Conservation (phyloP, 176 grass and related monocot genomes). For the Lolium rigidum region DNA sequence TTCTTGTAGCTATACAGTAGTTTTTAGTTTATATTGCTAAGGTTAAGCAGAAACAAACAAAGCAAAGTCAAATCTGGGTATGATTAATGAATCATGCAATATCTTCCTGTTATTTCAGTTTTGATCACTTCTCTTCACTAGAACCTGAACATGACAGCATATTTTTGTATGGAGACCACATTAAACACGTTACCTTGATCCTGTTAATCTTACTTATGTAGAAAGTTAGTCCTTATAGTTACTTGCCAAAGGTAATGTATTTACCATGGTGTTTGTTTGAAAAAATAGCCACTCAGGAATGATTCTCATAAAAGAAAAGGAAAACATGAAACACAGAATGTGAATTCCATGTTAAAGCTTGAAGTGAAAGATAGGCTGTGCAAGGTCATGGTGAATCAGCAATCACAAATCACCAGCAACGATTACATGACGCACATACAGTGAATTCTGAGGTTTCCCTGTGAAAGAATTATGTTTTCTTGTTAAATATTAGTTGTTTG, state of each 20-base stretch:
- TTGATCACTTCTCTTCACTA: not conserved
- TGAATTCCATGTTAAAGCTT: not conserved
- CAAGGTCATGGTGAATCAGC: slow-evolving; percentile 4
- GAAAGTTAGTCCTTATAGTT: not conserved
- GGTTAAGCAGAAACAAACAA: not conserved
- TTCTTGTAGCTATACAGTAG: not conserved
- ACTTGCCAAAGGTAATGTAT: not conserved
- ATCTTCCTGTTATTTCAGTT: slow-evolving; percentile 3
- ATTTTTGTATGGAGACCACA: not conserved
- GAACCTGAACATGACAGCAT: not conserved
- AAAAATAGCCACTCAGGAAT: not conserved
- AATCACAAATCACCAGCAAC: not conserved
- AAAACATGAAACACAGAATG: not conserved
- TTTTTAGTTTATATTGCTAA: not conserved
- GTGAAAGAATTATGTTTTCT: slow-evolving; percentile 2
- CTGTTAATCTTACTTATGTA: not conserved
- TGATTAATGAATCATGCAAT: not conserved
- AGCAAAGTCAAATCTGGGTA: not conserved
- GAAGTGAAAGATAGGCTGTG: not conserved
- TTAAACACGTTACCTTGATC: not conserved
- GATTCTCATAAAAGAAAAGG: not conserved
- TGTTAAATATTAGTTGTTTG: not conserved
- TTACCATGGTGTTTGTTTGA: not conserved
- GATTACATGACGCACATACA: not conserved
- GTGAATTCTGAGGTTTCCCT: slow-evolving; percentile 14